Base-by-base conservation (phyloP, 768 basidiomycete genomes). In the Hypsizygus marmoreus region DNA sequence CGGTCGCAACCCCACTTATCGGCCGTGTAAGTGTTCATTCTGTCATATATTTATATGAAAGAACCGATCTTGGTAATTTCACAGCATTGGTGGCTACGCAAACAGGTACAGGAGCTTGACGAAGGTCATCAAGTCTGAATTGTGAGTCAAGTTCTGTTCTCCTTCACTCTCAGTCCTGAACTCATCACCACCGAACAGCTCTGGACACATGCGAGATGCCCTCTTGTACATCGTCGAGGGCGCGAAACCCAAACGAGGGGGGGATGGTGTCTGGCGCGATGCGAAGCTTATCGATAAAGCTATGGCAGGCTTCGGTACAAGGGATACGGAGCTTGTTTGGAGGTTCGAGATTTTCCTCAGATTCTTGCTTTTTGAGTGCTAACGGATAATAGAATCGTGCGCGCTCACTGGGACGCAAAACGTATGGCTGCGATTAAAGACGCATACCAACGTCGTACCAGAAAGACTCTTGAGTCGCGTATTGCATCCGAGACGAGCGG, bases 401-500 rank as follows among this genome's bases (percentile, higher is more conserved):
- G 81, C 29, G 71, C 69, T 4, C 76, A 80, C 44, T 84, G 81
- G 80, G 67, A 79, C 51, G 60, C 66, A 8, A 55, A 53, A 10
- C 65, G 76, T 14, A 69, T 79, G 59, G 63, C 66, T 28, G 72
- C 65, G 7, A 66, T 82, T 48, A 79, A 79, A 63, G 62, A 65
- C 20, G 70, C 76, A 8, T 84, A 76, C 59, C 59, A 70, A 40
- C 49, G 59, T 14, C 63, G 64, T 40, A 76, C 78, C 49, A 64
- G 69, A 13, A 74, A 76, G 54, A 54, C 58, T 2, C 58, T 82
- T 46, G 66, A 65, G 36, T 55, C 58, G 0, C 58, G 76, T 9
- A 71, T 83, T 17, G 69, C 69, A 54, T 69, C 72, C 1, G 81
- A 83, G 64, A 80, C 77, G 31, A 76, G 75, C 47, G 79, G 79